Evolutionary conservation across 345 rosid species (phyloP).

Genomic region (Streptanthus diversifolius): DNA sequence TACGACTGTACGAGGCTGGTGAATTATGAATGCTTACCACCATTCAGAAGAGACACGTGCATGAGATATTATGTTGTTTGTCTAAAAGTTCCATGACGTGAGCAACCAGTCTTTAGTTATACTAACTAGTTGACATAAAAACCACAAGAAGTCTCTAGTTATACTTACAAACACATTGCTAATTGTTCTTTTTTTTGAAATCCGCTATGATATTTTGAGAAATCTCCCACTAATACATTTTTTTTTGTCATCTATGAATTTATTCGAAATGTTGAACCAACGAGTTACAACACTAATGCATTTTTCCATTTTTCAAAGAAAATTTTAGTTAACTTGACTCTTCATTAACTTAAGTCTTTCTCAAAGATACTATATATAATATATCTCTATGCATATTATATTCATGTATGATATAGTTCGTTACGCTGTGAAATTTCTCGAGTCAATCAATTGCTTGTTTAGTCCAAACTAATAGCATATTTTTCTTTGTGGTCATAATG

Average conservation of each 20-base stretch:
- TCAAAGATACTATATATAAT: neutral
- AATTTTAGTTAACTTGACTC: slow-evolving; percentile 9
- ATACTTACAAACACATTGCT: neutral
- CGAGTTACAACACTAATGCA: too few species aligned
- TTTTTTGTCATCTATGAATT: too few species aligned
- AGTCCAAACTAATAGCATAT: neutral
- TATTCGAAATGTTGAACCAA: too few species aligned
- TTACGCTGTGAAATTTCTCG: neutral
- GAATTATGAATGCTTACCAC: neutral
- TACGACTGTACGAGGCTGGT: slow-evolving; percentile 5
- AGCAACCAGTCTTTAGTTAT: slow-evolving; percentile 8
- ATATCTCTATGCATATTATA: neutral
- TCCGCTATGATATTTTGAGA: neutral
- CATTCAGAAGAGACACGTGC: neutral
- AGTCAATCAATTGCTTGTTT: neutral
- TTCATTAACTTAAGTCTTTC: slow-evolving; percentile 18
- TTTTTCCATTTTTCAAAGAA: neutral
- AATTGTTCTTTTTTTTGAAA: neutral
- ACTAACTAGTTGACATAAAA: neutral
- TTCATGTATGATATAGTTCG: neutral
- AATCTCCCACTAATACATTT: neutral
- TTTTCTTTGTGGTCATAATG: too few species aligned
- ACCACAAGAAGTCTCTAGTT: neutral
- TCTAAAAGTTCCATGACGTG: slow-evolving; percentile 18
- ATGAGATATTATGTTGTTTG: slow-evolving; percentile 14